Evolutionary conservation across 129 eudicot genomes (phyloP), one percentile per base, ranked within the genome.

Genomic region (Ambrosia artemisiifolia): DNA sequence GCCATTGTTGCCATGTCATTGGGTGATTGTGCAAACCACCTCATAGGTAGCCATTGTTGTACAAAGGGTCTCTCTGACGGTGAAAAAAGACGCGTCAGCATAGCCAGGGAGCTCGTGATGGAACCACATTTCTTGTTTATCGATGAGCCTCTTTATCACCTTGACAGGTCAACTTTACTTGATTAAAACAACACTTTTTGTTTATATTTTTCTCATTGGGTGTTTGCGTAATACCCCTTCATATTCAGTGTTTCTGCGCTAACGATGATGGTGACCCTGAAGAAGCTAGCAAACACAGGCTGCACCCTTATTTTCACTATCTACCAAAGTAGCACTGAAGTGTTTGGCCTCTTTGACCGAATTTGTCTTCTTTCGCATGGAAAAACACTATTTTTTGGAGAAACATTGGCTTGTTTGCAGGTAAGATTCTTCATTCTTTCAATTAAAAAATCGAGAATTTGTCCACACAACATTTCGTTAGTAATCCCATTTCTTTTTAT

Each of bases 301-400:
- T 94, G 97, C 88, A 94, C 98, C 16, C 86, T 94, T 6, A 79
- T 94, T 51, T 90, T 94, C 73, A 87, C 93, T 57, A 81, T 94
- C 64, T 77, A 88, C 78, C 98, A 94, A 73, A 94, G 98, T 80
- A 94, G 98, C 87, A 94, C 98, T 0, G 98, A 94, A 83, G 98
- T 90, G 4, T 94, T 94, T 81, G 98, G 98, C 47, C 97, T 94
- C 69, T 94, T 85, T 77, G 98, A 94, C 71, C 79, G 98, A 54
- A 94, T 94, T 74, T 90, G 97, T 69, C 93, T 94, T 74, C 96
- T 94, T 53, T 94, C 98, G 53, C 90, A 88, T 78, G 98, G 98
- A 50, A 94, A 94, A 71, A 90, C 98, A 16, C 66, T 94, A 78
- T 94, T 94, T 79, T 94, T 94, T 55, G 98, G 98, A 35, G 98